Evolutionary conservation across 2,329 filamentous ascomycete genomes (phyloP).

Genomic region (Colletotrichum trifolii): DNA sequence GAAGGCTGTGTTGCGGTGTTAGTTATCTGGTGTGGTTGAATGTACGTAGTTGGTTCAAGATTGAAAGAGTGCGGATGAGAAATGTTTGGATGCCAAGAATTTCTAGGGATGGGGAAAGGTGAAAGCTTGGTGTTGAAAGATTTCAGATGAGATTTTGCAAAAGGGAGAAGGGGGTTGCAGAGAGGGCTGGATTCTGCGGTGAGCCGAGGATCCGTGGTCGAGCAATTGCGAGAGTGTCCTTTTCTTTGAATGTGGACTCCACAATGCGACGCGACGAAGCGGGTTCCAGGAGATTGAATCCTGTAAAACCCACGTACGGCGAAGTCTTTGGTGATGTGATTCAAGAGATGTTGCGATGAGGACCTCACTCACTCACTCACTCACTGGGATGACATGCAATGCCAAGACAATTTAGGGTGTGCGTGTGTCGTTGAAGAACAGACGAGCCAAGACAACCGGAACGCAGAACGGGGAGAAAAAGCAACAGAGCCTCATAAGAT

Average conservation of each 20-base stretch:
- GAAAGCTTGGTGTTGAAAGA: constrained; percentile 13
- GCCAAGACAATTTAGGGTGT: background rate
- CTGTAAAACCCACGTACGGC: background rate
- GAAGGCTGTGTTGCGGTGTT: constrained; percentile 71
- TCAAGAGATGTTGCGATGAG: background rate
- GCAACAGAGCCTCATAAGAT: constrained; percentile 13
- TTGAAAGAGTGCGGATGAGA: constrained; percentile 2
- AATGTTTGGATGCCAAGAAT: constrained; percentile 15
- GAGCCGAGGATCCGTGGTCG: constrained; percentile 18
- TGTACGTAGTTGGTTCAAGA: background rate
- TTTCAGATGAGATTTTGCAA: constrained; percentile 22
- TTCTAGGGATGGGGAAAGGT: constrained; percentile 11
- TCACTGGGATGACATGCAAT: background rate
- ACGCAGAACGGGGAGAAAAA: background rate
- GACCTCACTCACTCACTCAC: no score
- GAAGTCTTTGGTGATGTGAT: no score
- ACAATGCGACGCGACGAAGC: constrained; percentile 10
- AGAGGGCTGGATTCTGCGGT: background rate
- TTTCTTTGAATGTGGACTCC: constrained; percentile 27
- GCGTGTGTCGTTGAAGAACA: constrained; percentile 4
- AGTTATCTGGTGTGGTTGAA: constrained; percentile 21
- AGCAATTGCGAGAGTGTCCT: constrained; percentile 6
- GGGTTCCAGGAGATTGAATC: background rate
- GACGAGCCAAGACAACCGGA: constrained; percentile 1
- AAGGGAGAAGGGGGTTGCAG: no score